A percentile compares a stretch with the other conserved stretches of the same genome.
These are phyloP conservation scores for Monosporozyma siamensis DNA, from an alignment of 805 yeast species.

Conservation along the genomic window DNA sequence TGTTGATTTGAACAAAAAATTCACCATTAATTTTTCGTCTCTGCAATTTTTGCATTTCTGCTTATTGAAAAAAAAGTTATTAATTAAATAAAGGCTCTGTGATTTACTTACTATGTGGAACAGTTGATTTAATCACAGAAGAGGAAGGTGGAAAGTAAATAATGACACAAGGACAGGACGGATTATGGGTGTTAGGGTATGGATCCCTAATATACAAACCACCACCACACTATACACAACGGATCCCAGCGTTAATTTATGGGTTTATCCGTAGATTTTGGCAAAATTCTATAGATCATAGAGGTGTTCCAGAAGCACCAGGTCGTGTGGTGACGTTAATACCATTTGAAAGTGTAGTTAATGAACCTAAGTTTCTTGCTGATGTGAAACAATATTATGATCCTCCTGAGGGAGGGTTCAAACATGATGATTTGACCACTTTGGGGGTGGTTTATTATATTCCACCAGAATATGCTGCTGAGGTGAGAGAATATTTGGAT, in stretches of 20 bases:
- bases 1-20: no score
- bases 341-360: conserved; percentile 44
- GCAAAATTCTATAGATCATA: conserved; percentile 84
- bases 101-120: no score
- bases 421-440: conserved; percentile 40
- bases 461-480: conserved; percentile 49
- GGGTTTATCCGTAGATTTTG: conserved; percentile 82
- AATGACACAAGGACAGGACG: conserved; percentile 7
- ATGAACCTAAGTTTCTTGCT: conserved; percentile 32
- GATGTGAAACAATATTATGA: conserved; percentile 31
- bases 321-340: conserved; percentile 85
- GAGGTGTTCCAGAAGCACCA: conserved; percentile 80
- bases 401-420: conserved; percentile 6
- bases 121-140: no score
- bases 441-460: conserved; percentile 84
- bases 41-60: no score
- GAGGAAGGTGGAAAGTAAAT: no score
- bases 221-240: conserved; percentile 58
- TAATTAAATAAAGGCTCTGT: no score
- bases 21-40: no score
- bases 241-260: conserved; percentile 61
- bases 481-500: conserved; percentile 63
- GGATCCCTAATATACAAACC: conserved; percentile 88
- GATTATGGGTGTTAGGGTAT: conserved; percentile 78
- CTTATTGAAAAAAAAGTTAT: no score